Percentiles rank a stretch among this genome's conserved stretches.
Conservation (phyloP, 2,329 filamentous ascomycete genomes). For the Scytalidium sp. region DNA sequence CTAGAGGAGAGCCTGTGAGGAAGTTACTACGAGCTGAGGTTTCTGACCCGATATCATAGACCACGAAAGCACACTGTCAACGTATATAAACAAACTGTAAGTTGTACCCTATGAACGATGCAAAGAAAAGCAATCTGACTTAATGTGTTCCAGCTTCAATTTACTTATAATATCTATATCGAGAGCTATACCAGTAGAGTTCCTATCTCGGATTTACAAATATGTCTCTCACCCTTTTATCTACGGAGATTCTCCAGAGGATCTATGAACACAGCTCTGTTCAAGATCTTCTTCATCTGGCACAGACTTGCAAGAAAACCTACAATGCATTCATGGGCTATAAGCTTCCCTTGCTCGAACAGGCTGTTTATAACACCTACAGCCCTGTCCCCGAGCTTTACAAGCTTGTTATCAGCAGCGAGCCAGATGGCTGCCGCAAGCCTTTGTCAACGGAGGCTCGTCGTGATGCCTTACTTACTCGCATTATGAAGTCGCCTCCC, state of each 20-base stretch:
- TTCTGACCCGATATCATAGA: slow-evolving; percentile 9
- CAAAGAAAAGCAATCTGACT: slow-evolving; percentile 4
- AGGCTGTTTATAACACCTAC: slow-evolving; percentile 23
- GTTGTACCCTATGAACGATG: not conserved
- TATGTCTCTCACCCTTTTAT: slow-evolving; percentile 24
- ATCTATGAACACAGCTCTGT: slow-evolving; percentile 25
- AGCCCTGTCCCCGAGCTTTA: slow-evolving; percentile 22
- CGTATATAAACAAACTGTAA: not conserved
- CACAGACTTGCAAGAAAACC: slow-evolving; percentile 23
- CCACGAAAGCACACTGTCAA: not conserved
- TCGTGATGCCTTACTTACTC: slow-evolving; percentile 19
- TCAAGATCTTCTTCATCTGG: slow-evolving; percentile 23
- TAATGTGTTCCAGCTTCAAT: not conserved
- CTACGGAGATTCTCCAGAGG: slow-evolving; percentile 27
- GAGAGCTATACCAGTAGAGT: slow-evolving; percentile 2
- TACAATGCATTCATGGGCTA: slow-evolving; percentile 23
- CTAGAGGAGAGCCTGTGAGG: slow-evolving; percentile 5
- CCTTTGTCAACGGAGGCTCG: slow-evolving; percentile 26
- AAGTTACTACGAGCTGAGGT: slow-evolving; percentile 7
- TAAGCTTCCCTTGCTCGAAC: slow-evolving; percentile 19
- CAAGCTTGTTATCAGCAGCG: slow-evolving; percentile 24
- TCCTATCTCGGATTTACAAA: too few species aligned
- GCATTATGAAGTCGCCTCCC: slow-evolving; percentile 16
- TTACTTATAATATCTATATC: not conserved
- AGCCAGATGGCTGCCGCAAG: slow-evolving; percentile 19